A percentile compares a stretch with the other conserved stretches of the same genome.
phyloP scores from a whole-genome alignment of 352 stramenopile genomes.

The Pythium diclinum region DNA sequence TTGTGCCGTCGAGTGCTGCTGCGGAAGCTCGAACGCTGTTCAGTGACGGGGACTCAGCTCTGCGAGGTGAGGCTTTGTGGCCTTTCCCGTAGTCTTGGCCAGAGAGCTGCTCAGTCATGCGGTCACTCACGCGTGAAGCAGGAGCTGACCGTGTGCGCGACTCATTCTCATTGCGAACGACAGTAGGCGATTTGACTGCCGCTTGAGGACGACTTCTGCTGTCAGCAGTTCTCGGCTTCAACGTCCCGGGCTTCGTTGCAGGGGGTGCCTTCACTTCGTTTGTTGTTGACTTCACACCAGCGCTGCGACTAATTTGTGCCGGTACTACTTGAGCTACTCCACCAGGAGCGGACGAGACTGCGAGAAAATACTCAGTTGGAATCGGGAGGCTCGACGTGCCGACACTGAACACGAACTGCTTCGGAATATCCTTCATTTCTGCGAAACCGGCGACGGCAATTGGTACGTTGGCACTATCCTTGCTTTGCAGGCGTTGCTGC shows the following conservation, averaged over 20 bases:
- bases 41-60: background rate
- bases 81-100: background rate
- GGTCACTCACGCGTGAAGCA: background rate
- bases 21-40: background rate
- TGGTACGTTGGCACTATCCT: conserved; percentile 12
- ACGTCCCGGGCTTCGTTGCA: background rate
- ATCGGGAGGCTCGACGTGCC: conserved; percentile 33
- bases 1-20: background rate
- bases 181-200: background rate
- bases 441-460: conserved; percentile 23
- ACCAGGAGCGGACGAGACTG: background rate
- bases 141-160: background rate
- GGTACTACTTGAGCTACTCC: background rate
- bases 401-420: conserved; percentile 57
- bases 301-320: background rate
- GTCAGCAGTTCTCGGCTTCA: background rate
- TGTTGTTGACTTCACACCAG: background rate
- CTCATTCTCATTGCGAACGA: background rate
- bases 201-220: background rate
- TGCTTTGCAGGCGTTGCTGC: conserved; percentile 14
- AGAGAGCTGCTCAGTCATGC: background rate
- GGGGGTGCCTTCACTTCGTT: background rate
- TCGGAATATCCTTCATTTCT: conserved; percentile 54
- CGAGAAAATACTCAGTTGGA: conserved; percentile 57
- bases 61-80: background rate